Conservation (phyloP, 768 basidiomycete genomes). For the Rhodotorula toruloides region DNA sequence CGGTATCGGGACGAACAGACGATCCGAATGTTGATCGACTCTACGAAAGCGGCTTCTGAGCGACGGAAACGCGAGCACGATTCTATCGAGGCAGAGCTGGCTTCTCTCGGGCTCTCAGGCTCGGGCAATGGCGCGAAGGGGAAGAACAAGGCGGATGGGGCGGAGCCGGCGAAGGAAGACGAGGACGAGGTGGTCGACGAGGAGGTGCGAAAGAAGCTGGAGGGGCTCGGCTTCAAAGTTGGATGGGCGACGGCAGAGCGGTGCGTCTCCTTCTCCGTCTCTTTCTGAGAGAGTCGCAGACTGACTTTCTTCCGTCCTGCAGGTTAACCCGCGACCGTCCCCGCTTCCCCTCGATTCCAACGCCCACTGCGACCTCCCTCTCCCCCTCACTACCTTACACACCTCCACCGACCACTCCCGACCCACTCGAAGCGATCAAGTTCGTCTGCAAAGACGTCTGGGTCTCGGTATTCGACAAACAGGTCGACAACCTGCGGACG, state of each 20-base stretch:
- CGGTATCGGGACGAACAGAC: too few relatives aligned
- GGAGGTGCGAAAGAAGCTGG: slow-evolving; percentile 16
- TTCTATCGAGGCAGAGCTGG: slow-evolving; percentile 15
- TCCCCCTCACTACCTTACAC: neutral
- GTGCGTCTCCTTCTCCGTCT: slow-evolving; percentile 12
- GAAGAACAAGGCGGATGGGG: too few relatives aligned
- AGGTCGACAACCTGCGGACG: slow-evolving; percentile 44
- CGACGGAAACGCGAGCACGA: neutral
- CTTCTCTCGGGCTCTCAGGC: slow-evolving; percentile 1
- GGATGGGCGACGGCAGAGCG: slow-evolving; percentile 37
- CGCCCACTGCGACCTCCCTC: too few relatives aligned
- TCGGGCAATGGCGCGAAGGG: neutral
- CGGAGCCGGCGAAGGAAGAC: neutral
- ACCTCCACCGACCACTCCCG: slow-evolving; percentile 4
- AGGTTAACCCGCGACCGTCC: slow-evolving; percentile 36
- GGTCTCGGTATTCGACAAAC: slow-evolving; percentile 41
- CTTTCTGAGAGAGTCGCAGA: neutral
- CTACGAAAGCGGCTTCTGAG: neutral
- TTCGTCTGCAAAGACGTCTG: slow-evolving; percentile 43
- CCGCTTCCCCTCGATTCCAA: slow-evolving; percentile 33
- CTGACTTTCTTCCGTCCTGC: neutral
- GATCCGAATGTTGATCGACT: slow-evolving; percentile 18
- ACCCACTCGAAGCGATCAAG: slow-evolving; percentile 41
- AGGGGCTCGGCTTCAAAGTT: slow-evolving; percentile 36
- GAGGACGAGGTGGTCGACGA: slow-evolving; percentile 3